A percentile compares a stretch with the other conserved stretches of the same genome.
These are phyloP conservation scores for Eimeria brunetti DNA, from an alignment of 169 alveolate genomes.

Conservation along the genomic window DNA sequence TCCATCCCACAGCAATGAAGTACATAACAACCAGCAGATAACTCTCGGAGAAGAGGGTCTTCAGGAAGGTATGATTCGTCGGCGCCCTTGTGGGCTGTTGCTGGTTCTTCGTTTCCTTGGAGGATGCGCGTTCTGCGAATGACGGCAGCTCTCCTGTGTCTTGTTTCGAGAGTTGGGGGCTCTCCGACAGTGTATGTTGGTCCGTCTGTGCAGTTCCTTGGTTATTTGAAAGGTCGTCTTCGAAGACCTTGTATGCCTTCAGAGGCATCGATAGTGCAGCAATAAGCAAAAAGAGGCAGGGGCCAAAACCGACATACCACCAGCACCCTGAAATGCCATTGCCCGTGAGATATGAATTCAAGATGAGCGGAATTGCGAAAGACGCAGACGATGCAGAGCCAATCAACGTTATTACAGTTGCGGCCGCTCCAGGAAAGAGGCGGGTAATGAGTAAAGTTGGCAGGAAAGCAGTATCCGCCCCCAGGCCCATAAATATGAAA, in stretches of 20 bases:
- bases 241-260: slow-evolving; percentile 48
- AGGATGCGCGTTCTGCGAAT: background rate
- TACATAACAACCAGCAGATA: slow-evolving; percentile 56
- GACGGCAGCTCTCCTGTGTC: slow-evolving; percentile 12
- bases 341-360: slow-evolving; percentile 22
- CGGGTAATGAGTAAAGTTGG: slow-evolving; percentile 72
- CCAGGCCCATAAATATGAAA: slow-evolving; percentile 75
- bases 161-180: slow-evolving; percentile 3
- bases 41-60: slow-evolving; percentile 42
- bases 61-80: background rate
- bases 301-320: slow-evolving; percentile 71
- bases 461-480: slow-evolving; percentile 75
- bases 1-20: slow-evolving; percentile 73
- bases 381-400: slow-evolving; percentile 82
- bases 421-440: slow-evolving; percentile 77
- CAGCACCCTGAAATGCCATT: slow-evolving; percentile 51
- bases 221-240: slow-evolving; percentile 1
- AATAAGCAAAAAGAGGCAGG: slow-evolving; percentile 35
- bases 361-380: slow-evolving; percentile 75
- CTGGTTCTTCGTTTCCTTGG: background rate
- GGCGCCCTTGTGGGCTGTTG: background rate
- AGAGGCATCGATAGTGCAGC: slow-evolving; percentile 52
- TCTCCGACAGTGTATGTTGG: background rate
- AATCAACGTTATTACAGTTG: slow-evolving; percentile 49
- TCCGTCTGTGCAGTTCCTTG: background rate